Evolutionary conservation across 352 stramenopile species (phyloP), one percentile per base, ranked within the genome.

Genomic region (Lagenidium giganteum): DNA sequence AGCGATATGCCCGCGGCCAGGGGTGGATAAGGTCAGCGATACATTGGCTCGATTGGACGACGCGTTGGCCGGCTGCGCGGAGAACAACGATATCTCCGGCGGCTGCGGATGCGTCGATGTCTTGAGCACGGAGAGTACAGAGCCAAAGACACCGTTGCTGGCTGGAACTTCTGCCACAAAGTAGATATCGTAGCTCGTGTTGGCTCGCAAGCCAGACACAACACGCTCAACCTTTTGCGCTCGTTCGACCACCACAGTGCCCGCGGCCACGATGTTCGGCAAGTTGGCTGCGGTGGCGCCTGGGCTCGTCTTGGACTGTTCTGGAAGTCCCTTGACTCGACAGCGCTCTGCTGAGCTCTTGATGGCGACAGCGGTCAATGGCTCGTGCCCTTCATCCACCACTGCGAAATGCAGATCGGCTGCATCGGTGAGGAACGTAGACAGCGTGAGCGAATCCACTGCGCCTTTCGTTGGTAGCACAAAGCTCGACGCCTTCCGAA

Each of bases 121-220:
- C 9, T 60, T 65, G 32, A 83, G 24, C 3, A 87, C 76, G 0
- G 73, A 83, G 30, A 87, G 62, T 28, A 93, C 77, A 4, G 60
- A 39, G 6, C 80, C 80, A 42, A 83, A 93, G 11, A 93, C 77
- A 3, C 77, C 80, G 32, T 93, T 90, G 53, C 80, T 93, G 25
- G 65, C 64, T 7, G 67, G 64, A 14, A 88, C 80, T 33, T 93
- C 77, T 8, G 70, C 67, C 8, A 93, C 78, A 55, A 93, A 83
- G 60, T 83, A 89, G 46, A 90, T 75, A 28, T 90, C 78, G 56
- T 89, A 93, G 61, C 64, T 87, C 18, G 60, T 78, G 38, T 90
- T 89, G 0, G 73, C 17, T 8, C 37, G 17, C 13, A 93, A 47
- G 0, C 67, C 57, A 6, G 55, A 17, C 1, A 90, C 57, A 2